These are phyloP conservation scores for Phytophthora cryptogea DNA, from an alignment of 352 stramenopile species.

Conservation along the genomic window DNA sequence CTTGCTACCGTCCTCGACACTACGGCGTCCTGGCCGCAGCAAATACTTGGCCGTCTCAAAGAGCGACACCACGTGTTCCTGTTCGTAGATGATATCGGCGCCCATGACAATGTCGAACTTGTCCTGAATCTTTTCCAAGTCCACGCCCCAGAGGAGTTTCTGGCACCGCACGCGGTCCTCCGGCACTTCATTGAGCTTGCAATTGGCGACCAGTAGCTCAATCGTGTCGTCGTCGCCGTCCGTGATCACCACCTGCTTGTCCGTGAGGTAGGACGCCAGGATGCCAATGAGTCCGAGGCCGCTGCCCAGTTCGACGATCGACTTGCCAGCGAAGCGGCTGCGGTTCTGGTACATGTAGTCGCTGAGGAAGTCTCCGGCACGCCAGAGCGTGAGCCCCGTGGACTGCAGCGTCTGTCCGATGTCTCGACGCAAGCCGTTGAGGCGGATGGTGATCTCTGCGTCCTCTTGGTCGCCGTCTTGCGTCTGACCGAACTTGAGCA, in stretches of 20 bases:
- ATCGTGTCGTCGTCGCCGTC: constrained; percentile 64
- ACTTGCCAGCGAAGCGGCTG: constrained; percentile 37
- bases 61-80: constrained; percentile 57
- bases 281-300: constrained; percentile 64
- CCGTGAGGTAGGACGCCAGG: constrained; percentile 58
- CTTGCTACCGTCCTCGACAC: constrained; percentile 24
- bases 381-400: constrained; percentile 67
- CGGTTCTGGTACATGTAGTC: constrained; percentile 60
- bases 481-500: constrained; percentile 50
- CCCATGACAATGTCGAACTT: constrained; percentile 62
- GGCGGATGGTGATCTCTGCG: constrained; percentile 49
- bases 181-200: constrained; percentile 54
- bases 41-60: constrained; percentile 58
- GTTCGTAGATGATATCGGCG: constrained; percentile 71
- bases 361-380: constrained; percentile 61
- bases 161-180: constrained; percentile 40
- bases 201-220: constrained; percentile 52
- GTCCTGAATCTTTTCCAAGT: constrained; percentile 43
- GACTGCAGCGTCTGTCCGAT: constrained; percentile 69
- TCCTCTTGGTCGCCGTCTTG: constrained; percentile 13
- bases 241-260: constrained; percentile 57
- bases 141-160: constrained; percentile 57
- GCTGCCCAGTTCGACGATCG: constrained; percentile 58
- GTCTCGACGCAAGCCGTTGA: constrained; percentile 59
- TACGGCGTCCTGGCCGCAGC: constrained; percentile 29